Evolutionary conservation across 2,329 filamentous ascomycete genomes (phyloP), one percentile per base, ranked within the genome.

Genomic region (Sporothrix brasiliensis): DNA sequence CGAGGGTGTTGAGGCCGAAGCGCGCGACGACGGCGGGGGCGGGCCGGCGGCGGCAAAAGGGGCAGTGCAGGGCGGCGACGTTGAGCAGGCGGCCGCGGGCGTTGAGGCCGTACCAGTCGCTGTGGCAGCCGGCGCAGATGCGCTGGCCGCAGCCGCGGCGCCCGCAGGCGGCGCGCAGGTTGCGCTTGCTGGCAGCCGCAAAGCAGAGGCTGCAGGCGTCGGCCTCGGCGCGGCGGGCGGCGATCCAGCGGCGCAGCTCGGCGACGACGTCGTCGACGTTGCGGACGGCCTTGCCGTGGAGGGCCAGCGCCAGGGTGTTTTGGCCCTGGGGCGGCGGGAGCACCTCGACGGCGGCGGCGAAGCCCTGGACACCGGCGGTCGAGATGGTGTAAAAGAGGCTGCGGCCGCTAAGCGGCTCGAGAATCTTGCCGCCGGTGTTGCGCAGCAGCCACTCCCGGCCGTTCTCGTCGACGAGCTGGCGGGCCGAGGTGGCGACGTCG

Each of bases 51-150:
- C 84, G 79, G 71, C 84, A 86, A 76, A 86, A 86, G 0, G 84
- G 83, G 71, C 84, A 85, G 2, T 75, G 77, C 4, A 86, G 79
- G 0, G 84, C 83, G 0, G 83, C 82, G 0, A 81, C 74, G 71
- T 86, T 85, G 74, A 86, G 79, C 14, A 85, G 77, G 0, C 75
- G 74, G 0, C 83, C 83, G 0, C 78, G 75, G 0, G 56, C 66
- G 73, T 86, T 86, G 70, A 82, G 75, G 0, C 82, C 82, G 70
- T 85, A 85, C 84, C 84, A 86, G 2, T 73, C 75, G 21, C 75
- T 71, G 11, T 79, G 73, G 70, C 84, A 86, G 14, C 71, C 74
- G 5, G 73, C 73, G 74, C 83, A 86, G 67, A 85, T 79, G 5
- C 75, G 74, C 75, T 85, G 81, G 16, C 76, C 66, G 70, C 84